A percentile compares a stretch with the other conserved stretches of the same genome.
phyloP scores from a whole-genome alignment of 352 stramenopile species.

The Thalassiosira pacifica region DNA sequence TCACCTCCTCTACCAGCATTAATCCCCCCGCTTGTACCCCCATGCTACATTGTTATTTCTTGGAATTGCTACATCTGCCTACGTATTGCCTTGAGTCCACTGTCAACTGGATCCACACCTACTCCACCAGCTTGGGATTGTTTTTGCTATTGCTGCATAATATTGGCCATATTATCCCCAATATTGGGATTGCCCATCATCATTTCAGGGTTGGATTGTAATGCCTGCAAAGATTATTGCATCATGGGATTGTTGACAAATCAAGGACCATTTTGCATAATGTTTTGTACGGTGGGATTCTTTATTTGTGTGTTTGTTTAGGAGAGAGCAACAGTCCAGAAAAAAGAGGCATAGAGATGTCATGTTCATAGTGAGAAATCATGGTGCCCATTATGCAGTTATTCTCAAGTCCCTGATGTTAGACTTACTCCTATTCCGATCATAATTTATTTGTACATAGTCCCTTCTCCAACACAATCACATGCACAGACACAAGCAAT shows the following conservation, averaged over 20 bases:
- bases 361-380: too few species aligned
- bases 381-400: too few species aligned
- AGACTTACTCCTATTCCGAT: too few species aligned
- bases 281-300: slow-evolving; percentile 85
- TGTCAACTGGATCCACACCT: slow-evolving; percentile 39
- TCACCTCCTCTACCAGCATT: slow-evolving; percentile 4
- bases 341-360: slow-evolving; percentile 6
- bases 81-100: slow-evolving; percentile 35
- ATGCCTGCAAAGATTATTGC: slow-evolving; percentile 64
- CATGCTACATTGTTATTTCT: slow-evolving; percentile 42
- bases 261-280: slow-evolving; percentile 83
- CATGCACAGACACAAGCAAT: too few species aligned
- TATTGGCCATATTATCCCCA: slow-evolving; percentile 55
- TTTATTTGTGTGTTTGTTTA: too few species aligned
- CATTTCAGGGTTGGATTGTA: slow-evolving; percentile 78
- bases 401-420: too few species aligned
- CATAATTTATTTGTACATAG: too few species aligned
- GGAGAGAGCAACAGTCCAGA: background rate
- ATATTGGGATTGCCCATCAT: slow-evolving; percentile 71
- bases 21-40: slow-evolving; percentile 35
- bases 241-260: slow-evolving; percentile 71
- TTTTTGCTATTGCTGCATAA: slow-evolving; percentile 54
- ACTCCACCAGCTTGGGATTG: slow-evolving; percentile 19
- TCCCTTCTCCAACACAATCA: too few species aligned
- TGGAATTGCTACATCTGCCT: slow-evolving; percentile 57